A percentile compares a stretch with the other conserved stretches of the same genome.
Conservation (phyloP, 208 protist species). For the Acanthamoeba sp. region DNA sequence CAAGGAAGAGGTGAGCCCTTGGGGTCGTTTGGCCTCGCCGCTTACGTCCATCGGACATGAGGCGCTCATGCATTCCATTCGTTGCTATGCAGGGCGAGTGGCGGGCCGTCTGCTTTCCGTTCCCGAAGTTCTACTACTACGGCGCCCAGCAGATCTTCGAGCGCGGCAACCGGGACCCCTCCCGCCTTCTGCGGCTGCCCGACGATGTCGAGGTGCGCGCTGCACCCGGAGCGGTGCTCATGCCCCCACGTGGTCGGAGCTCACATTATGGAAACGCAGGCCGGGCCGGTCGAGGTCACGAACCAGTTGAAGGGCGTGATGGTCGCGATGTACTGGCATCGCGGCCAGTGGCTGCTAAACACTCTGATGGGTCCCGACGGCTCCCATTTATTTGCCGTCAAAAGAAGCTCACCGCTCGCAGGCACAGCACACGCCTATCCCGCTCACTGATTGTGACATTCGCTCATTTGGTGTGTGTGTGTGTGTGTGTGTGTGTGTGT, state of each 20-base stretch:
- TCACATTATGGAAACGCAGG: neutral
- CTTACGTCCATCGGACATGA: neutral
- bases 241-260: neutral
- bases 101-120: neutral
- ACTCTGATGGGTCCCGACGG: neutral
- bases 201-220: neutral
- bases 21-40: neutral
- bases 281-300: neutral
- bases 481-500: no score
- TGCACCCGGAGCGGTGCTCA: no score
- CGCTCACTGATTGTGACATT: no score
- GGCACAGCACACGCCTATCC: no score
- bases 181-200: neutral
- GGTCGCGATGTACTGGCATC: neutral
- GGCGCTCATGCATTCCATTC: neutral
- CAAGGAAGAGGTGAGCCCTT: neutral
- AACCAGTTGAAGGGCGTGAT: neutral
- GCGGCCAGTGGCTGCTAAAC: conserved; percentile 12
- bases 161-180: conserved; percentile 21
- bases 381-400: neutral
- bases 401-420: neutral
- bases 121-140: conserved; percentile 39
- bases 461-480: no score
- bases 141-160: conserved; percentile 17
- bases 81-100: neutral